A percentile compares a stretch with the other conserved stretches of the same genome.
Conservation (phyloP, 352 stramenopile genomes). For the Globisporangium spinosum region DNA sequence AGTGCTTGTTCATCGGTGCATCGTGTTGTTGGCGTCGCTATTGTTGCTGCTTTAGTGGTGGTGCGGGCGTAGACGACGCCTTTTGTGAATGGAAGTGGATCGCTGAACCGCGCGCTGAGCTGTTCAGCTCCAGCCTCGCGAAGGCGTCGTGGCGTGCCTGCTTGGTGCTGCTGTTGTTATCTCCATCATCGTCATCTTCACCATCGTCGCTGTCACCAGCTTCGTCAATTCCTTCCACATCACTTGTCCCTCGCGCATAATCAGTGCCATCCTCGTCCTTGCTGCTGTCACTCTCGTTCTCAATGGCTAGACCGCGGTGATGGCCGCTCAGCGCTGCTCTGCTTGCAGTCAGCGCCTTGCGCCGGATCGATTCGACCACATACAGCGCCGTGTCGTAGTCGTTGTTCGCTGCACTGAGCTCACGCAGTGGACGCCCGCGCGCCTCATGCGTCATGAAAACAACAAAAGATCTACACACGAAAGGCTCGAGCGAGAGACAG, state of each 20-base stretch:
- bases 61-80: neutral
- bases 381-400: slow-evolving; percentile 22
- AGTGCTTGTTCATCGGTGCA: neutral
- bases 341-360: slow-evolving; percentile 15
- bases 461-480: neutral
- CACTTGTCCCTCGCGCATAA: neutral
- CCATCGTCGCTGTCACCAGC: neutral
- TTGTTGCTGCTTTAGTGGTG: neutral
- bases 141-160: neutral
- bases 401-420: neutral
- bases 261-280: neutral
- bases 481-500: neutral
- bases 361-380: slow-evolving; percentile 20
- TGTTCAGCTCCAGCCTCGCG: neutral
- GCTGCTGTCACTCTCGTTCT: neutral
- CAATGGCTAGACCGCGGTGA: neutral
- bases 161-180: slow-evolving; percentile 5
- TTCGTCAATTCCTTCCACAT: neutral
- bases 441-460: slow-evolving; percentile 6
- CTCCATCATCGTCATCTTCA: neutral
- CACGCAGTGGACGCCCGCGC: neutral
- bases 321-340: neutral
- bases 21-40: neutral
- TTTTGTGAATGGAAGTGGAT: neutral
- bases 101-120: neutral